Base-by-base conservation (phyloP, 2,329 filamentous ascomycete genomes). In the Pseudofabraea citricarpa region DNA sequence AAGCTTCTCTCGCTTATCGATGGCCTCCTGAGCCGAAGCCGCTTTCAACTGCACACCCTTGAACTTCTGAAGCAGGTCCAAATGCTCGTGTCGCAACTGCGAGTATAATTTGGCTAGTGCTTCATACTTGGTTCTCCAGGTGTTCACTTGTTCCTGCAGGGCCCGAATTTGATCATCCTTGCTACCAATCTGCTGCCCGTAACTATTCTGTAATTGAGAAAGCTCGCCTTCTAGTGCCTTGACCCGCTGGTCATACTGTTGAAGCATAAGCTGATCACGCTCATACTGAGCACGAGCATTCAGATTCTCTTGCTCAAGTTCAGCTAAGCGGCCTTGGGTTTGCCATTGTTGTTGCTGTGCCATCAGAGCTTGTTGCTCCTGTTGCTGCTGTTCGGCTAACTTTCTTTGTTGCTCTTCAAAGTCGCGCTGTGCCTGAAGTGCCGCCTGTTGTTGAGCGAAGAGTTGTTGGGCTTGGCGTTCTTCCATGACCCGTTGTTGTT, bases 41-140 rank as follows among this genome's bases (percentile, higher is more conserved):
- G 93, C 93, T 74, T 97, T 98, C 51, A 97, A 76, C 64, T 97
- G 94, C 27, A 96, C 87, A 6, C 83, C 76, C 75, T 98, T 98
- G 70, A 95, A 97, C 62, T 94, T 97, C 61, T 95, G 88, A 35
- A 98, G 72, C 12, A 98, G 77, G 59, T 97, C 91, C 23, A 98
- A 74, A 69, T 98, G 93, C 65, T 98, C 93, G 53, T 93, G 86
- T 41, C 93, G 85, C 49, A 98, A 73, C 67, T 98, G 93, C 6
- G 91, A 96, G 68, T 98, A 98, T 12, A 98, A 76, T 70, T 97
- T 98, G 19, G 93, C 93, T 39, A 98, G 72, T 1, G 91, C 87
- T 64, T 98, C 93, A 60, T 98, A 98, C 66, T 98, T 98, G 41
- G 87, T 85, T 46, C 93, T 79, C 93, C 93, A 98, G 0, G 90